Evolutionary conservation across 345 rosid genomes (phyloP), one percentile per base, ranked within the genome.

Genomic region (Gossypium turneri): DNA sequence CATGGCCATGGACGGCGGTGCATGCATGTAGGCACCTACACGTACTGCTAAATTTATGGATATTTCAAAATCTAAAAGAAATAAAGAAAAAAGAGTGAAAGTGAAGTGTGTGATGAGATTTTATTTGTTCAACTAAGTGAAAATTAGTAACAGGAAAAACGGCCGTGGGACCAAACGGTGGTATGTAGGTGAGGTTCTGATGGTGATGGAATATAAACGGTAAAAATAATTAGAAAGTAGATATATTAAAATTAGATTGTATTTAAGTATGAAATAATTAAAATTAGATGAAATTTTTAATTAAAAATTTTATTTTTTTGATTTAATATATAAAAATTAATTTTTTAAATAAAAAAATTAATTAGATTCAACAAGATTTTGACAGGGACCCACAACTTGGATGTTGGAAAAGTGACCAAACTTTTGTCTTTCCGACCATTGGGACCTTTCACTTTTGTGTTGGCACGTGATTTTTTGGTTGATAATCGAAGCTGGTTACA

Each of bases 341-440:
- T 5, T 34, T 34, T 34, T 34, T 4, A 4, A 48, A 48, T 34
- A 4, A 48, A 48, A 11, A 48, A 11, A 2, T 3, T 48, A 12
- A 48, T 48, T 48, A 12, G 52, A 2, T 48, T 48, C 1, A 48
- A 48, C 13, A 48, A 48, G 52, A 66, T 44, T 20, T 66, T 20
- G 51, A 64, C 10, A 6, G 2, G 29, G 70, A 38, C 68, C 25
- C 68, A 63, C 68, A 38, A 22, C 10, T 6, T 24, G n/a, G 0
- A 12, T 16, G 3, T 38, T n/a, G 48, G 48, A 41, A 63, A 38
- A 63, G 5, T 34, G 41, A 48, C 52, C 15, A 4, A 22, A 20
- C 53, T 65, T 61, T 41, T n/a, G 51, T 47, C 38, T 7, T 47
- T 67, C 71, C 71, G 55, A 67, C 71, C 70, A 66, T 11, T 12